Evolutionary conservation across 306 rosid genomes (phyloP).

Genomic region (Cicer arietinum): DNA sequence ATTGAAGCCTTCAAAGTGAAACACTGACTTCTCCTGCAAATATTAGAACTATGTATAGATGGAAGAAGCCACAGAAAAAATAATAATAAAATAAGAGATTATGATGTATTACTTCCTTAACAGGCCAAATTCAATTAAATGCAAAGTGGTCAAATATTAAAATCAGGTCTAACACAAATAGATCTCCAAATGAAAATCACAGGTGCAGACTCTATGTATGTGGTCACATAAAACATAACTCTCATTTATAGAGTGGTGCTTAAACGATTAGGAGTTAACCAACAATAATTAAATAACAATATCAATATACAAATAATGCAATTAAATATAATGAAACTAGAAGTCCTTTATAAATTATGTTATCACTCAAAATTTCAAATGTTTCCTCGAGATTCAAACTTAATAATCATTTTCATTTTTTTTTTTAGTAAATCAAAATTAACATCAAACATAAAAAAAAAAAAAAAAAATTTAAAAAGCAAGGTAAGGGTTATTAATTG

Average conservation of each 20-base stretch:
- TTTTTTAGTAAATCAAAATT: not conserved
- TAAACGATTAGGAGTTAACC: not conserved
- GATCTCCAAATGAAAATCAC: slow-evolving; percentile 26
- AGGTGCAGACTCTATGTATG: not conserved
- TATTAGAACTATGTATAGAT: slow-evolving; percentile 18
- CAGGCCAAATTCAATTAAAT: slow-evolving; percentile 32
- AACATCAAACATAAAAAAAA: slow-evolving; percentile 1
- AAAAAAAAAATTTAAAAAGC: not conserved
- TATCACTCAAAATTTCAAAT: slow-evolving; percentile 4
- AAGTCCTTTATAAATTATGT: not conserved
- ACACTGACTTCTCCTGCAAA: slow-evolving; percentile 60
- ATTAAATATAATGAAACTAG: slow-evolving; percentile 31
- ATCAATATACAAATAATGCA: not conserved
- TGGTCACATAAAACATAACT: slow-evolving; percentile 19
- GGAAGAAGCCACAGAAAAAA: not conserved
- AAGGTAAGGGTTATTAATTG: slow-evolving; percentile 4
- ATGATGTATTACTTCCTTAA: slow-evolving; percentile 11
- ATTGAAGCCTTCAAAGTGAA: slow-evolving; percentile 66
- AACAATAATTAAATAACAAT: slow-evolving; percentile 10
- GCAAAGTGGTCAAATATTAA: slow-evolving; percentile 45
- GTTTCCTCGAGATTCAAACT: slow-evolving; percentile 24
- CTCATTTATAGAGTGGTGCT: slow-evolving; percentile 9
- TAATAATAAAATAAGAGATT: not conserved
- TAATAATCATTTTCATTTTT: not conserved
- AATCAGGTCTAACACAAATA: not conserved